Evolutionary conservation across 1,284 basidiomycete species (phyloP).

Genomic region (Fomitiporia mediterranea): DNA sequence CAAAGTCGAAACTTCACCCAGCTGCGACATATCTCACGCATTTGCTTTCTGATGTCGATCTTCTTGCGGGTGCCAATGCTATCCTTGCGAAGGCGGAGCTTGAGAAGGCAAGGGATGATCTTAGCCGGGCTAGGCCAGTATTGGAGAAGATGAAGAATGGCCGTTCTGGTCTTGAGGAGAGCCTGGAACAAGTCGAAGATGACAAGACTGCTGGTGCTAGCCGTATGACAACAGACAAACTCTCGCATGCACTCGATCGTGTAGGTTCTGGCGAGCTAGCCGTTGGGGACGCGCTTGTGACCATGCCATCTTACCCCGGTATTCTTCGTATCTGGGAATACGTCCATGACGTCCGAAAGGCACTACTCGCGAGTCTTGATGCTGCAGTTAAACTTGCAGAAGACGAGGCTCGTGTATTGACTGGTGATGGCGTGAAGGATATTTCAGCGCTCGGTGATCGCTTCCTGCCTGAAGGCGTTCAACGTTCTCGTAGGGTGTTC

Average conservation of each 20-base stretch:
- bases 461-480: constrained; percentile 80
- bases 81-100: constrained; percentile 81
- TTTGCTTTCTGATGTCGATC: constrained; percentile 83
- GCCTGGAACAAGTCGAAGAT: constrained; percentile 81
- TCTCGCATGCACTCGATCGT: constrained; percentile 72
- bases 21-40: constrained; percentile 92
- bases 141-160: constrained; percentile 83
- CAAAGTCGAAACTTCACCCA: constrained; percentile 93
- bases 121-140: constrained; percentile 73
- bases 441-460: constrained; percentile 72
- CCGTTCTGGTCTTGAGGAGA: constrained; percentile 72
- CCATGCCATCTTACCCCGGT: constrained; percentile 85
- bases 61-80: constrained; percentile 84
- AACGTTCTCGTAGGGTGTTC: constrained; percentile 80
- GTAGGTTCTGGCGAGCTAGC: constrained; percentile 75
- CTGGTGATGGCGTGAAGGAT: constrained; percentile 64
- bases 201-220: constrained; percentile 55
- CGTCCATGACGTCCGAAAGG: constrained; percentile 76
- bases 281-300: constrained; percentile 41
- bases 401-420: constrained; percentile 73
- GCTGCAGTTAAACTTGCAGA: constrained; percentile 79
- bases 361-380: constrained; percentile 81
- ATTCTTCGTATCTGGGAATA: constrained; percentile 87
- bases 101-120: constrained; percentile 68
- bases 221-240: constrained; percentile 51